phyloP scores from a whole-genome alignment of 441 rosid species.

The Breynia disticha region DNA sequence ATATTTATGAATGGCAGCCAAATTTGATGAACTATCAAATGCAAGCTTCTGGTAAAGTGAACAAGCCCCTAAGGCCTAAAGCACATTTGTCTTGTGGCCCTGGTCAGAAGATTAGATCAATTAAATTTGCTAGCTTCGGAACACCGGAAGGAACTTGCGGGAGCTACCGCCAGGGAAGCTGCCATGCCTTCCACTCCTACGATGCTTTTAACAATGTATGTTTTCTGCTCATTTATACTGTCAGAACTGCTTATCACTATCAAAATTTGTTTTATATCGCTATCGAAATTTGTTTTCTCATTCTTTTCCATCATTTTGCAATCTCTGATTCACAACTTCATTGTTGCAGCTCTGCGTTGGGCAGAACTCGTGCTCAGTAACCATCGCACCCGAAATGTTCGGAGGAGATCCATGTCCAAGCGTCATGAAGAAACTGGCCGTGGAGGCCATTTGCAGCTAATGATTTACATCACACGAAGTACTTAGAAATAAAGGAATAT shows the following conservation, averaged over 20 bases:
- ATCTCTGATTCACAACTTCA: neutral
- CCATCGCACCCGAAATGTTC: conserved; percentile 85
- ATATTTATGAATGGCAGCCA: conserved; percentile 91
- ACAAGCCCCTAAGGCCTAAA: conserved; percentile 79
- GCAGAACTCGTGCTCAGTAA: conserved; percentile 76
- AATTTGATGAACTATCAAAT: conserved; percentile 68
- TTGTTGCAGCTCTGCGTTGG: conserved; percentile 79
- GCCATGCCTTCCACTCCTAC: conserved; percentile 86
- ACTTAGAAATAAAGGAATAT: conserved; percentile 9
- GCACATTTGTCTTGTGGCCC: conserved; percentile 74
- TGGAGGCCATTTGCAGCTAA: conserved; percentile 81
- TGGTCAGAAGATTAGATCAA: conserved; percentile 67
- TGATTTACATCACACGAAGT: conserved; percentile 4
- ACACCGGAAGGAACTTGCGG: conserved; percentile 89
- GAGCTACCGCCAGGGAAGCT: conserved; percentile 67
- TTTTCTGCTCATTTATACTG: neutral
- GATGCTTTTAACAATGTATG: conserved; percentile 88
- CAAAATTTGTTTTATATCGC: too few species aligned
- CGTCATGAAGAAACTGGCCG: conserved; percentile 86
- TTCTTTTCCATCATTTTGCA: neutral
- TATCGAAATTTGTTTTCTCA: too few species aligned
- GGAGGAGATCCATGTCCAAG: conserved; percentile 90
- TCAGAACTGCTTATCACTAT: too few species aligned
- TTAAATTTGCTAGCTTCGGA: conserved; percentile 93
- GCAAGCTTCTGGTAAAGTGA: conserved; percentile 77